Evolutionary conservation across 352 stramenopile species (phyloP).

Genomic region (Phytophthora melonis): DNA sequence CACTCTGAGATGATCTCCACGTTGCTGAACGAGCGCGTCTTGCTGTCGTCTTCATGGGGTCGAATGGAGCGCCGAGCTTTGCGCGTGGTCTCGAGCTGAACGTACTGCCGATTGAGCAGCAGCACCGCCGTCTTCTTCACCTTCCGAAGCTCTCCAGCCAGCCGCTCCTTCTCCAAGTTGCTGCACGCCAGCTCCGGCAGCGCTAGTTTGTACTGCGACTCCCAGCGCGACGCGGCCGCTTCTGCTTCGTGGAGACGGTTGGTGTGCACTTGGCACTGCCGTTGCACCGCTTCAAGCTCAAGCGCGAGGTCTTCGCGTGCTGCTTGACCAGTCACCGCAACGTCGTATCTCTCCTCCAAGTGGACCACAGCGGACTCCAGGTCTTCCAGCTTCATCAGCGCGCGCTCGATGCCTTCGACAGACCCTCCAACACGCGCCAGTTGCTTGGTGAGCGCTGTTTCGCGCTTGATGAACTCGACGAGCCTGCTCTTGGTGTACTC

Average conservation of each 20-base stretch:
- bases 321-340: slow-evolving; percentile 7
- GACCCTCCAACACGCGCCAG: slow-evolving; percentile 26
- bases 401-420: slow-evolving; percentile 29
- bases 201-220: slow-evolving; percentile 24
- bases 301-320: slow-evolving; percentile 8
- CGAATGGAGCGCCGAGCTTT: background rate
- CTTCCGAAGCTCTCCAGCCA: slow-evolving; percentile 29
- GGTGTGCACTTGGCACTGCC: slow-evolving; percentile 5
- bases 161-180: slow-evolving; percentile 28
- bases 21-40: slow-evolving; percentile 31
- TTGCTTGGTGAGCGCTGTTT: slow-evolving; percentile 31
- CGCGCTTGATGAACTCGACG: slow-evolving; percentile 30
- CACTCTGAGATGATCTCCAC: slow-evolving; percentile 2
- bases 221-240: slow-evolving; percentile 23
- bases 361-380: slow-evolving; percentile 19
- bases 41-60: slow-evolving; percentile 11
- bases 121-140: slow-evolving; percentile 40
- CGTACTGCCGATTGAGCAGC: slow-evolving; percentile 31
- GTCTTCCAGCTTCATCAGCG: slow-evolving; percentile 43
- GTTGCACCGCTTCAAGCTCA: slow-evolving; percentile 16
- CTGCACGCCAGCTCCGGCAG: slow-evolving; percentile 18
- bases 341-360: slow-evolving; percentile 8
- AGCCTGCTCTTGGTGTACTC: slow-evolving; percentile 46
- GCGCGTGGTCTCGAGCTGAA: slow-evolving; percentile 16
- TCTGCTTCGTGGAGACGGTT: slow-evolving; percentile 30